These are phyloP conservation scores for Perilla frutescens DNA, from an alignment of 257 asterid genomes.

Conservation along the genomic window DNA sequence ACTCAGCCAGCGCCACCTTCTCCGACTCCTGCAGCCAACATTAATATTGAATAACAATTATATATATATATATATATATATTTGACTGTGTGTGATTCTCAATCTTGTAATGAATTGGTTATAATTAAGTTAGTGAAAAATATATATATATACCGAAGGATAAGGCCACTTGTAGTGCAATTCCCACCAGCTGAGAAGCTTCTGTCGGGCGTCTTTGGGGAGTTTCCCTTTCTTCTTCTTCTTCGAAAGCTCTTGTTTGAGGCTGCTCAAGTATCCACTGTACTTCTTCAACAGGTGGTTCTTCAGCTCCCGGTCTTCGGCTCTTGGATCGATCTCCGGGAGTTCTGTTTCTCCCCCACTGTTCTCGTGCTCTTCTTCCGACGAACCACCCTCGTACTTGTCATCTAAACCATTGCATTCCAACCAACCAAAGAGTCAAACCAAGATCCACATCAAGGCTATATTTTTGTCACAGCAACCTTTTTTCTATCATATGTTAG, in stretches of 20 bases:
- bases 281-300: constrained; percentile 86
- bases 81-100: too few species aligned
- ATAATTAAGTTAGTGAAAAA: not conserved
- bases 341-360: constrained; percentile 83
- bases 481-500: too few species aligned
- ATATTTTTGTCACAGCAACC: too few species aligned
- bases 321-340: constrained; percentile 87
- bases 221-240: constrained; percentile 97
- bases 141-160: constrained; percentile 64
- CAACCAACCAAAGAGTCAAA: not conserved
- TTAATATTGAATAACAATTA: too few species aligned
- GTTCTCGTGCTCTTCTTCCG: constrained; percentile 85
- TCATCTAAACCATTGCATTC: constrained; percentile 54
- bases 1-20: constrained; percentile 93
- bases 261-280: constrained; percentile 88
- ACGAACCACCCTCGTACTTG: constrained; percentile 82
- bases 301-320: constrained; percentile 87
- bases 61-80: too few species aligned
- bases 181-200: constrained; percentile 96
- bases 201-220: constrained; percentile 95
- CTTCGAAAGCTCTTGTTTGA: constrained; percentile 95
- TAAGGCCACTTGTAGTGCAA: constrained; percentile 97
- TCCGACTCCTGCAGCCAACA: constrained; percentile 72
- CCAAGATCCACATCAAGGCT: too few species aligned
- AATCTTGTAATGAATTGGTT: too few species aligned